phyloP scores from a whole-genome alignment of 2,329 filamentous ascomycete genomes.

The Exophiala sp. region DNA sequence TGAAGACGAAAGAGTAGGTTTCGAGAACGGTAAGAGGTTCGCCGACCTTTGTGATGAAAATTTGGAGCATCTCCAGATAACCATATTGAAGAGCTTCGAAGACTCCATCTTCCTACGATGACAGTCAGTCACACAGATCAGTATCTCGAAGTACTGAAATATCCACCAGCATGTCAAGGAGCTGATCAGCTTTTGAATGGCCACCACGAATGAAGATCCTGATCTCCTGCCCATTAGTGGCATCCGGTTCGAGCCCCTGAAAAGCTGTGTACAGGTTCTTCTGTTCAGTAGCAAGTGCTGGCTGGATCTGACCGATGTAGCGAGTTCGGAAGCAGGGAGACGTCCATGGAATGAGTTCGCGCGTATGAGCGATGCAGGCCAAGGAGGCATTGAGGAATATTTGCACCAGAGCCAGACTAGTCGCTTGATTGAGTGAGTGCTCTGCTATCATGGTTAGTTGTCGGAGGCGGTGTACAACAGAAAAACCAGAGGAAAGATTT shows the following conservation, averaged over 20 bases:
- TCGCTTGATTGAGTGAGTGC: slow-evolving; percentile 9
- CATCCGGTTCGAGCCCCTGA: neutral
- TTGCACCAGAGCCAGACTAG: slow-evolving; percentile 22
- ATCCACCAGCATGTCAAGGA: slow-evolving; percentile 48
- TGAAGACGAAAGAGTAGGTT: slow-evolving; percentile 49
- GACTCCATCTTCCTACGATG: slow-evolving; percentile 45
- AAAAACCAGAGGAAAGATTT: too few species aligned
- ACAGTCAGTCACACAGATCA: slow-evolving; percentile 26
- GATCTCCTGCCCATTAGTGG: slow-evolving; percentile 32
- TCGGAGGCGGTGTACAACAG: too few species aligned
- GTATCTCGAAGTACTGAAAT: neutral
- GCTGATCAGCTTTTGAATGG: slow-evolving; percentile 40
- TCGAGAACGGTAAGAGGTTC: slow-evolving; percentile 44
- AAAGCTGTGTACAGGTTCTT: slow-evolving; percentile 30
- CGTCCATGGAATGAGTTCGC: slow-evolving; percentile 23
- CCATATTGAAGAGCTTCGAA: slow-evolving; percentile 46
- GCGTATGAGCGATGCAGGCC: slow-evolving; percentile 24
- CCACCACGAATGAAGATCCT: slow-evolving; percentile 40
- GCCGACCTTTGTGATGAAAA: slow-evolving; percentile 44
- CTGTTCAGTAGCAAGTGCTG: slow-evolving; percentile 10
- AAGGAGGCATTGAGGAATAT: slow-evolving; percentile 27
- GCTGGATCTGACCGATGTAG: slow-evolving; percentile 21
- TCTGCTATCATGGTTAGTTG: neutral
- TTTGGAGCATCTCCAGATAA: slow-evolving; percentile 44
- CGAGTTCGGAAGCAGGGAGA: slow-evolving; percentile 20